Evolutionary conservation across 306 rosid genomes (phyloP).

Genomic region (Cicer arietinum): DNA sequence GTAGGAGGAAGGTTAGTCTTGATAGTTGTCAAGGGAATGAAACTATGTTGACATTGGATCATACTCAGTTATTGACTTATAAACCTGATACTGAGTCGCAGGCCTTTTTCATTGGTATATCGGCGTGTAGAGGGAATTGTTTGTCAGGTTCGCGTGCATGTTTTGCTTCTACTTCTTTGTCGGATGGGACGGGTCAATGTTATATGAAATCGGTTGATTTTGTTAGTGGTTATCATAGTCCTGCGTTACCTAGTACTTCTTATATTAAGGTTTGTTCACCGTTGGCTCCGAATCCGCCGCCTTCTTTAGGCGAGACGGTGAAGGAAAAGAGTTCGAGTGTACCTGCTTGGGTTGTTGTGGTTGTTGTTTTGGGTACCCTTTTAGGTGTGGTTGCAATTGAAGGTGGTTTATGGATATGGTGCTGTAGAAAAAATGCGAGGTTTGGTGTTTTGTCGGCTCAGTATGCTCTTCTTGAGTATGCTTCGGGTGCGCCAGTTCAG

Average conservation of each 20-base stretch:
- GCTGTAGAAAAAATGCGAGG: conserved; percentile 61
- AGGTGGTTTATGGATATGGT: conserved; percentile 82
- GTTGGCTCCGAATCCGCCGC: conserved; percentile 39
- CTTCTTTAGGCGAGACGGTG: conserved; percentile 37
- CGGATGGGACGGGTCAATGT: conserved; percentile 56
- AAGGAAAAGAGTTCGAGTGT: conserved; percentile 38
- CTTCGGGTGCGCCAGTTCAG: conserved; percentile 92
- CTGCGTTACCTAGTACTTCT: conserved; percentile 52
- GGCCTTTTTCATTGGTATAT: neutral
- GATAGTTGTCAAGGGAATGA: conserved; percentile 15
- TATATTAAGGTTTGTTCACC: conserved; percentile 56
- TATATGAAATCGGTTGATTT: conserved; percentile 33
- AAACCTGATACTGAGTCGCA: neutral
- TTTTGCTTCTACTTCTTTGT: conserved; percentile 50
- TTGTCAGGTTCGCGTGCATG: conserved; percentile 36
- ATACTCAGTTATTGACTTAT: conserved; percentile 22
- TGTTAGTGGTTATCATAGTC: conserved; percentile 46
- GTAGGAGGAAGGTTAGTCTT: conserved; percentile 14
- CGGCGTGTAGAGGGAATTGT: conserved; percentile 38
- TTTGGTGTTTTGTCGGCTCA: conserved; percentile 72
- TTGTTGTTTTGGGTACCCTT: conserved; percentile 58
- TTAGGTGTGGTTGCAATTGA: conserved; percentile 61
- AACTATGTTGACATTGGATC: conserved; percentile 34
- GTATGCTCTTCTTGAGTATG: conserved; percentile 94
- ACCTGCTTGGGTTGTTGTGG: conserved; percentile 54